Percentiles rank a stretch among this genome's conserved stretches.
phyloP scores from a whole-genome alignment of 495 filamentous ascomycete genomes.

The Ascobolus immersus region DNA sequence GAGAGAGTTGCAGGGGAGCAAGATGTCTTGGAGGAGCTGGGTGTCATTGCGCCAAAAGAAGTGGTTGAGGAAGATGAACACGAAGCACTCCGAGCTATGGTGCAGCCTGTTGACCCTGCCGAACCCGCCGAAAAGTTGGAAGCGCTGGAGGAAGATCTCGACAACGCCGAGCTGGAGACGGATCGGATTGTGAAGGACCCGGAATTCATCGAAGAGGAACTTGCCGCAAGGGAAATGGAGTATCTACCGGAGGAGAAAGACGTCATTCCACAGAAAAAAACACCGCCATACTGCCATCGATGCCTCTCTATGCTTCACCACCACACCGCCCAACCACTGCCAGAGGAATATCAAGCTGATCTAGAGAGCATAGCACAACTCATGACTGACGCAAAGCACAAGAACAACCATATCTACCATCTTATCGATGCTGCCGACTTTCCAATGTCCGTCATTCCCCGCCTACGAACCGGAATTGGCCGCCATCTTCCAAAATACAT shows the following conservation, averaged over 20 bases:
- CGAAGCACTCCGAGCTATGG: not conserved
- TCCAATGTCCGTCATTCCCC: conserved; percentile 62
- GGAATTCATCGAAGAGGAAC: conserved; percentile 3
- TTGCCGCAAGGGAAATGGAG: conserved; percentile 15
- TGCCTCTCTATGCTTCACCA: conserved; percentile 66
- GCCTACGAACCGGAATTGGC: conserved; percentile 24
- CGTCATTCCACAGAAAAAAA: conserved; percentile 1
- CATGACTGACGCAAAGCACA: conserved; percentile 63
- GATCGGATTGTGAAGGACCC: not conserved
- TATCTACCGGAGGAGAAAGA: conserved; percentile 18
- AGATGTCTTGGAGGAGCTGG: not conserved
- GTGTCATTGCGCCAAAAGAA: not conserved
- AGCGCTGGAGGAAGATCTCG: not conserved
- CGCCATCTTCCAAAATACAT: conserved; percentile 11
- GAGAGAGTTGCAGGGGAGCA: conserved; percentile 7
- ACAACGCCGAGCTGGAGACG: not conserved
- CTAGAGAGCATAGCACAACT: conserved; percentile 52
- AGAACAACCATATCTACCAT: conserved; percentile 80
- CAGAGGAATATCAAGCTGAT: conserved; percentile 30
- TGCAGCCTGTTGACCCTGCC: not conserved
- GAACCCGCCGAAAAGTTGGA: not conserved
- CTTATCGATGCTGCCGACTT: conserved; percentile 97
- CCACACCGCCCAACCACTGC: conserved; percentile 21
- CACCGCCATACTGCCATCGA: conserved; percentile 45
- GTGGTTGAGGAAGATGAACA: conserved; percentile 1